Evolutionary conservation across 2,329 filamentous ascomycete species (phyloP).

Genomic region (Xylariales sp.): DNA sequence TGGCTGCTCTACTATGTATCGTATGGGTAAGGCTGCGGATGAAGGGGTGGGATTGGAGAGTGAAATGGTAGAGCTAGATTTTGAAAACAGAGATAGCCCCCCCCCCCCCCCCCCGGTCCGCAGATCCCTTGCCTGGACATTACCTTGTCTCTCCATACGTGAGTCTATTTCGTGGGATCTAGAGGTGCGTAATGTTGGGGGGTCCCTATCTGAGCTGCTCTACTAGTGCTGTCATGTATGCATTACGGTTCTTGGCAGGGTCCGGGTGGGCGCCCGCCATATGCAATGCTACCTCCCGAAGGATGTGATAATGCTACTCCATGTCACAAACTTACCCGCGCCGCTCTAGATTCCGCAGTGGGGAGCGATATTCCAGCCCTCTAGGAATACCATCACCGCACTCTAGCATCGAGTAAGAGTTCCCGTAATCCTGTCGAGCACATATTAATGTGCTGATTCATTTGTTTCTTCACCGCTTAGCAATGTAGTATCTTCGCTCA

Average conservation of each 20-base stretch:
- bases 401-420: not conserved
- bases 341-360: not conserved
- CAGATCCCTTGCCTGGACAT: not conserved
- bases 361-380: not conserved
- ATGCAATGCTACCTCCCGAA: constrained; percentile 16
- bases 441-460: not conserved
- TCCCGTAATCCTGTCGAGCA: not conserved
- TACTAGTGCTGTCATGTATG: not conserved
- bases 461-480: constrained; percentile 16
- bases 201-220: not conserved
- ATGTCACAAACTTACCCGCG: not conserved
- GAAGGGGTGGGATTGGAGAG: constrained; percentile 26
- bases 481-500: constrained; percentile 16
- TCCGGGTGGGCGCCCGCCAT: not conserved
- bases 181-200: not conserved
- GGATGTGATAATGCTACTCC: constrained; percentile 4
- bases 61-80: constrained; percentile 15
- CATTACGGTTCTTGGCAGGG: not conserved
- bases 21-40: constrained; percentile 27
- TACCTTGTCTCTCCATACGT: too few relatives aligned
- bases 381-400: not conserved
- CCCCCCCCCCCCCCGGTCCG: not conserved
- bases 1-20: constrained; percentile 19
- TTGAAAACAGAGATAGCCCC: not conserved
- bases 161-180: not conserved